Evolutionary conservation across 192 early-diverging fungal genomes (phyloP).

Genomic region (Diversispora epigaea): DNA sequence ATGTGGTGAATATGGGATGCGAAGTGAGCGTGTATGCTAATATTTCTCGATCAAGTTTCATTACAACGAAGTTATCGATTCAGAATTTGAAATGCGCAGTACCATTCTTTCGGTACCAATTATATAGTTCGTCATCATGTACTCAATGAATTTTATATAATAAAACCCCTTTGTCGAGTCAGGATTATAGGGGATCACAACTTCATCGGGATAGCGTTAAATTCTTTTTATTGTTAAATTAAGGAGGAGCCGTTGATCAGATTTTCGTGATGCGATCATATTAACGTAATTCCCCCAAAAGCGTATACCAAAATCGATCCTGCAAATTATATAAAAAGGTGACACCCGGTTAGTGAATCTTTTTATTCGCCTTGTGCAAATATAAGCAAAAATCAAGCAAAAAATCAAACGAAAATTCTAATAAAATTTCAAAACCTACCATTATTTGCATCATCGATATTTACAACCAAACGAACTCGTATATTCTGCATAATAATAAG

Average conservation of each 20-base stretch:
- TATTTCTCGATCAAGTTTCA: slow-evolving; percentile 13
- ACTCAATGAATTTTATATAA: neutral
- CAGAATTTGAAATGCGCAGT: slow-evolving; percentile 21
- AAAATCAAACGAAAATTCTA: too few relatives aligned
- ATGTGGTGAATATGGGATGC: neutral
- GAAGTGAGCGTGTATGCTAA: neutral
- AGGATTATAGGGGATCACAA: too few relatives aligned
- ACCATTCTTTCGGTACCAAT: too few relatives aligned
- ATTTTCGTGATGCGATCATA: too few relatives aligned
- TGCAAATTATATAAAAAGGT: neutral
- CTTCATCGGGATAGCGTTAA: slow-evolving; percentile 7
- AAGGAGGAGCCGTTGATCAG: neutral
- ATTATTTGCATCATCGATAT: too few relatives aligned
- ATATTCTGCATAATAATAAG: neutral
- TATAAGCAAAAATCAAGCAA: too few relatives aligned
- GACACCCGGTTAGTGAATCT: too few relatives aligned
- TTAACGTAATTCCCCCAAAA: neutral
- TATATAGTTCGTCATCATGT: neutral
- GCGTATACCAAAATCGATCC: neutral
- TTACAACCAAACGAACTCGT: too few relatives aligned
- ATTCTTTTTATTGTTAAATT: slow-evolving; percentile 20
- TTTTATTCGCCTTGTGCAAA: too few relatives aligned
- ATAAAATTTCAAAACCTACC: too few relatives aligned
- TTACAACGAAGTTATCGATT: neutral
- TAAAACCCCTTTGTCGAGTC: slow-evolving; percentile 1